A percentile compares a stretch with the other conserved stretches of the same genome.
Evolutionary conservation across 2,329 filamentous ascomycete genomes (phyloP).

Genomic region (Neobulgaria alba): DNA sequence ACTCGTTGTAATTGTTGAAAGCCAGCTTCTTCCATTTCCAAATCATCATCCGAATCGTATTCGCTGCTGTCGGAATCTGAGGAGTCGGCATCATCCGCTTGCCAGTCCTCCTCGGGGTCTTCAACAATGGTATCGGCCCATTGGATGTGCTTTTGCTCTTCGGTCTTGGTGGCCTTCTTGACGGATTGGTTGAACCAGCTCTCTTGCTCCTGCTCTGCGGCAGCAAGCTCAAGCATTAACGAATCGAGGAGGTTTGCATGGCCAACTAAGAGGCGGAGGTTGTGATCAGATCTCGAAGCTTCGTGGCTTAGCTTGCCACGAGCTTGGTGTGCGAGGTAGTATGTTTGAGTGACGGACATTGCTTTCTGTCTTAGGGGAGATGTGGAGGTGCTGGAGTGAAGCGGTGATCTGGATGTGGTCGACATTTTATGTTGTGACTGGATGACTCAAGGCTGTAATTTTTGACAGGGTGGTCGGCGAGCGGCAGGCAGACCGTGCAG

Average conservation of each 20-base stretch:
- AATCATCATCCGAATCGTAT: constrained; percentile 44
- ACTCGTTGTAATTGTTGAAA: constrained; percentile 39
- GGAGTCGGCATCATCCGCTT: constrained; percentile 52
- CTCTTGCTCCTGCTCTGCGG: constrained; percentile 92
- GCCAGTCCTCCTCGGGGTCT: constrained; percentile 63
- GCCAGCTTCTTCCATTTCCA: constrained; percentile 45
- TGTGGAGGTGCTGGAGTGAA: too few species aligned
- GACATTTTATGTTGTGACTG: too few species aligned
- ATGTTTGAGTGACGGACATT: constrained; percentile 97
- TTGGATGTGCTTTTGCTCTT: constrained; percentile 65
- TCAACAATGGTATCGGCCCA: constrained; percentile 76
- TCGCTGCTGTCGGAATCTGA: constrained; percentile 40
- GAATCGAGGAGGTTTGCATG: constrained; percentile 97
- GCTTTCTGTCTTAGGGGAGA: constrained; percentile 45
- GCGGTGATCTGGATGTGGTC: too few species aligned
- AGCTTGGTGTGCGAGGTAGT: constrained; percentile 96
- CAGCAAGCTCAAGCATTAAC: constrained; percentile 84
- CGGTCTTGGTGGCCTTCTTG: constrained; percentile 54
- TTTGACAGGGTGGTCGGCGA: too few species aligned
- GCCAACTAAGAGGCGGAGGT: constrained; percentile 89
- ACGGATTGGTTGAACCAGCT: constrained; percentile 97
- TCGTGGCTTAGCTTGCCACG: constrained; percentile 91
- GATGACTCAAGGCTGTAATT: too few species aligned
- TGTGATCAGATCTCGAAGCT: constrained; percentile 83
- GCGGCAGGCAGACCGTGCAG: too few species aligned